Conservation (phyloP, 163 green algal genomes). For the Scenedesmus sp. region DNA sequence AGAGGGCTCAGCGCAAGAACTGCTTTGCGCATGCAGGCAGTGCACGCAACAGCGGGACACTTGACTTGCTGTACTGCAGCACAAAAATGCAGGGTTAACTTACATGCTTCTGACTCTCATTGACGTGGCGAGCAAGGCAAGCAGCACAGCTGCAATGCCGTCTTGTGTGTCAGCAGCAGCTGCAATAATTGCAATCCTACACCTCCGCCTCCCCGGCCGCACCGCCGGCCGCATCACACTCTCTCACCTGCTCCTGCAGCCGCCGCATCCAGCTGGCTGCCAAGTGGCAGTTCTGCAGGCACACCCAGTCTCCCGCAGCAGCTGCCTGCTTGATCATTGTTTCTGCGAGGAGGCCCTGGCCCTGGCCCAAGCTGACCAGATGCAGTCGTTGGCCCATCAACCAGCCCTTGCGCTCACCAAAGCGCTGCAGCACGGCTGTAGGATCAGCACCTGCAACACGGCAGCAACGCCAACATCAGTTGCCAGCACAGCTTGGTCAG, state of each 20-base stretch:
- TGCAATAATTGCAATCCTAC: not conserved
- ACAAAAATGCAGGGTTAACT: no score
- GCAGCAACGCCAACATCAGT: not conserved
- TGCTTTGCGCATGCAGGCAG: not conserved
- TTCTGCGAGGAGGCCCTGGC: slow-evolving; percentile 83
- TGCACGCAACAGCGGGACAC: no score
- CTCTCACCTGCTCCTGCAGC: slow-evolving; percentile 69
- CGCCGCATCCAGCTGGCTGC: slow-evolving; percentile 83
- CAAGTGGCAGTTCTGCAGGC: slow-evolving; percentile 87
- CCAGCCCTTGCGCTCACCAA: slow-evolving; percentile 80
- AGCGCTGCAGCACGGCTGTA: slow-evolving; percentile 84
- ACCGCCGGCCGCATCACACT: not conserved
- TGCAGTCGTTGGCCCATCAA: slow-evolving; percentile 77
- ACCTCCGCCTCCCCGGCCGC: not conserved
- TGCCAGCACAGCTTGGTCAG: not conserved
- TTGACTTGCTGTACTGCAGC: no score
- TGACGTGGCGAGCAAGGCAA: no score
- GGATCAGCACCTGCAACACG: slow-evolving; percentile 78
- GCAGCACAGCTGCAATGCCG: not conserved
- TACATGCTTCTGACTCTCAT: no score
- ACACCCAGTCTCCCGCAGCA: slow-evolving; percentile 84
- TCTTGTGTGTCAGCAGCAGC: not conserved
- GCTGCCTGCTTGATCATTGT: slow-evolving; percentile 80
- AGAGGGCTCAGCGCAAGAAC: no score
- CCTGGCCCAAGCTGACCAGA: slow-evolving; percentile 85